A percentile compares a stretch with the other conserved stretches of the same genome.
These are phyloP conservation scores for Chalciporus sp. DNA, from an alignment of 1,284 basidiomycete species.

Conservation along the genomic window DNA sequence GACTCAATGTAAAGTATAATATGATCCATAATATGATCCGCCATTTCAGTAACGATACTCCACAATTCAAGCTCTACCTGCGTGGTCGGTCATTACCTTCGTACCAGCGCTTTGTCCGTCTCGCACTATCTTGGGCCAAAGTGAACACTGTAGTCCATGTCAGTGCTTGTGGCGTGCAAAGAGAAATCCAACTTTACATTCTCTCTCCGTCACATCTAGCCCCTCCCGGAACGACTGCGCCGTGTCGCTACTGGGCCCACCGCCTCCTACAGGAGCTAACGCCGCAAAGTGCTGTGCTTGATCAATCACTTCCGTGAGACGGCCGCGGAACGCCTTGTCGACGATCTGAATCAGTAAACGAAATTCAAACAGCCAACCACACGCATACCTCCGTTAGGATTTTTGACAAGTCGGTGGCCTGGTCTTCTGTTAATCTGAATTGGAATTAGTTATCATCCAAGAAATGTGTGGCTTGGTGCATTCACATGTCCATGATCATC, in stretches of 20 bases:
- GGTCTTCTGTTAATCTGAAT: conserved; percentile 67
- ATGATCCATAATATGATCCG: conserved; percentile 3
- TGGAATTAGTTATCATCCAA: conserved; percentile 2
- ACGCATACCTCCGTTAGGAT: conserved; percentile 64
- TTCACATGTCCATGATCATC: conserved; percentile 76
- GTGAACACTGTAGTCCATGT: conserved; percentile 64
- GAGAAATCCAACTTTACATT: conserved; percentile 54
- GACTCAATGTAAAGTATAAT: background rate
- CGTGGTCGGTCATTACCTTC: conserved; percentile 64
- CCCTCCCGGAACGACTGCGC: conserved; percentile 85
- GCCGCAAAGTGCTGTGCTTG: conserved; percentile 89
- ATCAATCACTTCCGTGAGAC: conserved; percentile 82
- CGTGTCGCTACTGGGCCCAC: conserved; percentile 53
- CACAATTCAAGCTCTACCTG: conserved; percentile 38
- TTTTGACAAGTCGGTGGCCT: conserved; percentile 67
- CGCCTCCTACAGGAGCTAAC: conserved; percentile 59
- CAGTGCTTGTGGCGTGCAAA: background rate
- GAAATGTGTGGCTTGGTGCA: conserved; percentile 28
- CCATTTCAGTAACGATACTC: background rate
- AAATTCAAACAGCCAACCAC: background rate
- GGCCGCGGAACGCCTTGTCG: conserved; percentile 73
- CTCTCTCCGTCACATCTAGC: conserved; percentile 84
- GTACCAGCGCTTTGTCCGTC: conserved; percentile 80
- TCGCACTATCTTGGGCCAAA: conserved; percentile 80
- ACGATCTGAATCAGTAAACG: conserved; percentile 1